A percentile compares a stretch with the other conserved stretches of the same genome.
These are phyloP conservation scores for Salix dunnii DNA, from an alignment of 345 rosid genomes.

Conservation along the genomic window DNA sequence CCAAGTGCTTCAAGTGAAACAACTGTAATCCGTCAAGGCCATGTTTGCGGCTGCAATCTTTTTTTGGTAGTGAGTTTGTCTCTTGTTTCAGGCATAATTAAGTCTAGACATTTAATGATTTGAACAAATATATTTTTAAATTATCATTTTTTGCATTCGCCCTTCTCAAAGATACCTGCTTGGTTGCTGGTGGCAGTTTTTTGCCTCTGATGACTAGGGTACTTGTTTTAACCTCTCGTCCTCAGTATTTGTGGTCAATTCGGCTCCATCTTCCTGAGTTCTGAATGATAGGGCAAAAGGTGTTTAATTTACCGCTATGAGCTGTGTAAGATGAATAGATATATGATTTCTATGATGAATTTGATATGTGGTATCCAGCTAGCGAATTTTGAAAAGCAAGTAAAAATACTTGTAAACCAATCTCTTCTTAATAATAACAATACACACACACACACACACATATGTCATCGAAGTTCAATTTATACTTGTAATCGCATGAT, in stretches of 20 bases:
- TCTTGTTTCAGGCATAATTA: neutral
- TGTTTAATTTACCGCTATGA: neutral
- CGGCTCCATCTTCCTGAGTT: neutral
- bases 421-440: no score
- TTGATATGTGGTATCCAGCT: no score
- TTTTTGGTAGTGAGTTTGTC: slow-evolving; percentile 18
- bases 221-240: neutral
- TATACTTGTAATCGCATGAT: no score
- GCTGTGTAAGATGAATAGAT: neutral
- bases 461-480: no score
- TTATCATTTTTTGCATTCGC: neutral
- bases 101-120: slow-evolving; percentile 3
- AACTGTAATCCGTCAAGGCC: neutral
- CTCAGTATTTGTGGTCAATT: neutral
- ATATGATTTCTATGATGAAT: no score
- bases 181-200: neutral
- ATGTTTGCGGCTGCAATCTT: neutral
- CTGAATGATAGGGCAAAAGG: neutral
- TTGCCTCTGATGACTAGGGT: neutral
- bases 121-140: neutral
- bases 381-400: no score
- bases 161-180: neutral
- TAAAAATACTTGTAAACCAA: no score
- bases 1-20: slow-evolving; percentile 91
- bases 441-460: no score